Base-by-base conservation (phyloP, 228 moss, liverwort and hornwort species). In the Sphagnum fallax region DNA sequence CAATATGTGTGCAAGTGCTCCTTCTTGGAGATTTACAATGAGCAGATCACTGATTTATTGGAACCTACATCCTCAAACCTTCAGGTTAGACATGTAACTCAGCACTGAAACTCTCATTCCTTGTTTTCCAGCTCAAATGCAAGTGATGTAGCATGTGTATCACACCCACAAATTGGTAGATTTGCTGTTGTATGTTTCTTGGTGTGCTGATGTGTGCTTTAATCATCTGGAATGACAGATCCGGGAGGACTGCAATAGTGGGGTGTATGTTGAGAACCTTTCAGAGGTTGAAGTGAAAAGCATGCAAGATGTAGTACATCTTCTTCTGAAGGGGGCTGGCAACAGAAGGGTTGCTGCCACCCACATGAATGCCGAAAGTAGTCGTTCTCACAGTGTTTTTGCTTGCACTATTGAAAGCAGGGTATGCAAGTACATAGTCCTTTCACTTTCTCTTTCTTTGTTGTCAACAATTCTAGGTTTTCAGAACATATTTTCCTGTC, bases 371-470 rank as follows among this genome's bases (percentile, higher is more conserved):
- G 83, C 93, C 74, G 97, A 97, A 78, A 97, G 97, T 71, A 97
- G 97, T 80, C 84, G 97, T 69, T 97, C 97, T 50, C 97, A 97
- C 68, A 97, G 97, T 67, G 97, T 97, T 50, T 97, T 97, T 67
- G 93, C 97, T 6, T 97, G 97, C 75, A 91, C 85, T 58, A 82
- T 97, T 48, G 97, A 97, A 87, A 97, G 97, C 88, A 97, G 93
- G 93, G 97, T 93, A 72, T 16, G 32, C 4, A 5, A 8, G 32
- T 32, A 32, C 32, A 32, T 32, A 32, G 32, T 32, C 32, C 32
- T 32, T 32, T 32, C 32, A 32, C 32, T 32, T 32, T 55, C 55
- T 55, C 8, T 4, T 55, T 8, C 9, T 55, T 55, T 55, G 55
- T 55, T 8, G 55, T 55, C 8, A 12, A 55, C 3, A 55, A 8